These are phyloP conservation scores for Rhodotorula paludigena DNA, from an alignment of 768 basidiomycete species.

Conservation along the genomic window DNA sequence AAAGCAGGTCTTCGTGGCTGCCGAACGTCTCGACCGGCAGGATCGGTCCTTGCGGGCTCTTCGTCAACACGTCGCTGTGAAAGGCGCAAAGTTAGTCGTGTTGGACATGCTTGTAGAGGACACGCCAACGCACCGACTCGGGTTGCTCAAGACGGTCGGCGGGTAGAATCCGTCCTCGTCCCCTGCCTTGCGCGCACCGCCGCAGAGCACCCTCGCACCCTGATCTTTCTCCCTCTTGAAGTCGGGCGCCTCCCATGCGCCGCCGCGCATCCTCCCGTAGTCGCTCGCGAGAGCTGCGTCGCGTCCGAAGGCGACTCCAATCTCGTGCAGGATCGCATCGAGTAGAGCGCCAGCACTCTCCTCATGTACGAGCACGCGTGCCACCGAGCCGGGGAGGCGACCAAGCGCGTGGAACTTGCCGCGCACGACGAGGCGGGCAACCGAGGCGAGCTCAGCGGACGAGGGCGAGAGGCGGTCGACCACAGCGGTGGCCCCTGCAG, in stretches of 20 bases:
- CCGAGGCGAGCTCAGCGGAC: not conserved
- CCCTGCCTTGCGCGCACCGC: not conserved
- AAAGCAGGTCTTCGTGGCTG: conserved; percentile 1
- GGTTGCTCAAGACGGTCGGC: not conserved
- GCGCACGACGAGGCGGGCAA: conserved; percentile 4
- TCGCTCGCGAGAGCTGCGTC: not conserved
- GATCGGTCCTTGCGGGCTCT: not conserved
- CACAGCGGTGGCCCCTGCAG: not conserved
- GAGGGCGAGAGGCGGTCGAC: not conserved
- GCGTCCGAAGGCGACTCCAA: not conserved
- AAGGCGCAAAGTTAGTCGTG: not conserved
- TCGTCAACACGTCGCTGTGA: too few species aligned
- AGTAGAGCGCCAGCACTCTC: not conserved
- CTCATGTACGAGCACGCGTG: conserved; percentile 3
- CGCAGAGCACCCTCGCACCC: conserved; percentile 14
- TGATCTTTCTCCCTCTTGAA: not conserved
- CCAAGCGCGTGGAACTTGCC: not conserved
- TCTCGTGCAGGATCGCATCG: not conserved
- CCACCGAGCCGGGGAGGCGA: not conserved
- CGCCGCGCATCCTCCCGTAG: not conserved
- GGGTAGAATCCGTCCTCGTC: not conserved
- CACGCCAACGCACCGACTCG: not conserved
- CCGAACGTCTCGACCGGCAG: not conserved
- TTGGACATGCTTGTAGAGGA: too few species aligned
- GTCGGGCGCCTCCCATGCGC: not conserved